Conservation (phyloP, 805 yeast species). For the Saccharomycopsis capsularis region DNA sequence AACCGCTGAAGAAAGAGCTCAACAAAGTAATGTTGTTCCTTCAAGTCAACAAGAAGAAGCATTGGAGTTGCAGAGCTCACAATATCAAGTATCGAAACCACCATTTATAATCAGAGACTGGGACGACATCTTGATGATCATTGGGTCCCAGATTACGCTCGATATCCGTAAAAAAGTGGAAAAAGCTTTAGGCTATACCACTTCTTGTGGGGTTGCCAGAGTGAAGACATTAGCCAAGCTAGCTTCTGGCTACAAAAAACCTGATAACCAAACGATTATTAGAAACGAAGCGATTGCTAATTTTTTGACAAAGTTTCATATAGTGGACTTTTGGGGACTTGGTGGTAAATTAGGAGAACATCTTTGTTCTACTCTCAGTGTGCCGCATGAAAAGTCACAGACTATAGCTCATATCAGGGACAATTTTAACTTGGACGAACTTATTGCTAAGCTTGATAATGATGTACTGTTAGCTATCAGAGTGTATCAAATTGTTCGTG, state of each 20-base stretch:
- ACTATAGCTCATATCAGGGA: constrained; percentile 48
- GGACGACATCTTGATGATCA: constrained; percentile 69
- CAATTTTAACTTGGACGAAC: constrained; percentile 35
- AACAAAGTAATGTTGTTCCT: background rate
- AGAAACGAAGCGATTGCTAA: constrained; percentile 38
- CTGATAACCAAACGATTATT: constrained; percentile 77
- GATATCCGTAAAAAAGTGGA: constrained; percentile 49
- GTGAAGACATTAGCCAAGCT: constrained; percentile 77
- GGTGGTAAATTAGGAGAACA: constrained; percentile 83
- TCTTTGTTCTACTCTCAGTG: constrained; percentile 41
- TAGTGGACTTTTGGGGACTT: constrained; percentile 79
- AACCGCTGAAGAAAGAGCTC: constrained; percentile 27
- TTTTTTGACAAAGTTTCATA: constrained; percentile 55
- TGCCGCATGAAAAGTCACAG: constrained; percentile 36
- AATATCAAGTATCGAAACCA: constrained; percentile 23
- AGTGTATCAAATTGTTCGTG: constrained; percentile 58
- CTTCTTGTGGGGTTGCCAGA: constrained; percentile 81
- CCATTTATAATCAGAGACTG: constrained; percentile 43
- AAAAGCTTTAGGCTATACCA: constrained; percentile 62
- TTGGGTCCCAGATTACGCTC: constrained; percentile 57
- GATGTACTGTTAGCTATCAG: constrained; percentile 43
- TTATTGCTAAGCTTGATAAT: constrained; percentile 35
- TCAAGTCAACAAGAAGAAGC: constrained; percentile 17
- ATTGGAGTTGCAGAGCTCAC: constrained; percentile 5
- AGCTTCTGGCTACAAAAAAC: constrained; percentile 80